Evolutionary conservation across 164 flowering plant species (phyloP).

Genomic region (Chimonanthus praecox): DNA sequence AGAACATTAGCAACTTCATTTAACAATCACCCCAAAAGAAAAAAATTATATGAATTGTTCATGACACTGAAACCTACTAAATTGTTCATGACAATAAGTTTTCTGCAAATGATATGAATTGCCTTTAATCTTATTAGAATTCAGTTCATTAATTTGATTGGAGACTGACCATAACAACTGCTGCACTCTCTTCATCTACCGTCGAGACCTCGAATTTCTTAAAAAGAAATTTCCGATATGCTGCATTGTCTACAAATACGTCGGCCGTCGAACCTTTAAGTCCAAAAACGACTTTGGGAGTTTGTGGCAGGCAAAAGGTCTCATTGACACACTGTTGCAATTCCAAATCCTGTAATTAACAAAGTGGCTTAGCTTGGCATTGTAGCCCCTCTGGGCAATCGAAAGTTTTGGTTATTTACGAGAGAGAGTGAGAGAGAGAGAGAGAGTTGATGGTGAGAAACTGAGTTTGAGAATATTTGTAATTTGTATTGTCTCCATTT

Average conservation of each 20-base stretch:
- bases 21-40: neutral
- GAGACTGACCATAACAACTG: slow-evolving; percentile 35
- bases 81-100: too few relatives aligned
- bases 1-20: neutral
- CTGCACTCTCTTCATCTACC: slow-evolving; percentile 52
- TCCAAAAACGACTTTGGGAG: slow-evolving; percentile 38
- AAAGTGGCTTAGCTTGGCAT: neutral
- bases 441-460: neutral
- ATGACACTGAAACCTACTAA: too few relatives aligned
- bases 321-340: slow-evolving; percentile 37
- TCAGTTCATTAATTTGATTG: neutral
- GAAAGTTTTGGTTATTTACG: neutral
- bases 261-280: slow-evolving; percentile 47
- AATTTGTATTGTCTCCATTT: too few relatives aligned
- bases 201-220: slow-evolving; percentile 36
- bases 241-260: slow-evolving; percentile 45
- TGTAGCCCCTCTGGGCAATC: neutral
- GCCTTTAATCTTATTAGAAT: too few relatives aligned
- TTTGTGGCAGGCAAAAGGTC: slow-evolving; percentile 37
- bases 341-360: slow-evolving; percentile 30
- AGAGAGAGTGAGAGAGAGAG: neutral
- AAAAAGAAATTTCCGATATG: slow-evolving; percentile 45
- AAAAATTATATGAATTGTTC: too few relatives aligned
- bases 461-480: too few relatives aligned
- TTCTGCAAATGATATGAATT: too few relatives aligned